Evolutionary conservation across 495 filamentous ascomycete genomes (phyloP).

Genomic region (Annulohypoxylon stygium): DNA sequence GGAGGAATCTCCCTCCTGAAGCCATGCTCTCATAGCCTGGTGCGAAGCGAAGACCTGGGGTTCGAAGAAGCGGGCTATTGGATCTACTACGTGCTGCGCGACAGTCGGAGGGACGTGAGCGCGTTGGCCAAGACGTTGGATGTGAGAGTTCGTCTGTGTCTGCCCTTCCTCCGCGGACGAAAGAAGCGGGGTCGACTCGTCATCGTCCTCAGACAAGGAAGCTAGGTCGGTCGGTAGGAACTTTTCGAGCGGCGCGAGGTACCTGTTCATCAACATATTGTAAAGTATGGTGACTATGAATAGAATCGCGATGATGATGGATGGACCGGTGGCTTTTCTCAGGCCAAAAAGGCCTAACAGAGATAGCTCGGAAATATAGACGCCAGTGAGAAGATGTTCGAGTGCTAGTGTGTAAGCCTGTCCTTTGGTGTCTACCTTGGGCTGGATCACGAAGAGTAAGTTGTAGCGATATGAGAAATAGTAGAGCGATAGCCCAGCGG

Average conservation of each 20-base stretch:
- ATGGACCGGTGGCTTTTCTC: conserved; percentile 72
- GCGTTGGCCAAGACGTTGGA: conserved; percentile 33
- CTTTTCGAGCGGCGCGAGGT: conserved; percentile 45
- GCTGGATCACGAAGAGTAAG: conserved; percentile 82
- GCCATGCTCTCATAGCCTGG: conserved; percentile 45
- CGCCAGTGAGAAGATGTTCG: conserved; percentile 84
- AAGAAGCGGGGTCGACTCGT: conserved; percentile 56
- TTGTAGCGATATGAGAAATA: conserved; percentile 91
- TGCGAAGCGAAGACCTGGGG: conserved; percentile 43
- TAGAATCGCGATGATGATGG: conserved; percentile 79
- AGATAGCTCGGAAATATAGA: conserved; percentile 83
- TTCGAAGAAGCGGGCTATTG: conserved; percentile 44
- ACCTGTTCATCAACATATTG: conserved; percentile 68
- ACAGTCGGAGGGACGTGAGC: conserved; percentile 29
- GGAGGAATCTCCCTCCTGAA: conserved; percentile 56
- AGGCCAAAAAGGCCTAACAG: conserved; percentile 87
- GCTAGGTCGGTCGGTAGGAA: conserved; percentile 56
- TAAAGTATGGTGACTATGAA: conserved; percentile 77
- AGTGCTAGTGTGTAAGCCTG: conserved; percentile 81
- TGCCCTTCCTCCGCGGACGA: conserved; percentile 52
- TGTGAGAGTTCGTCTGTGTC: conserved; percentile 25
- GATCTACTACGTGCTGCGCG: conserved; percentile 46
- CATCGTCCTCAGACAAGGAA: conserved; percentile 67
- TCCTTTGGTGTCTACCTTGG: conserved; percentile 85
- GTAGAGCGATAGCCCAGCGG: conserved; percentile 80